Evolutionary conservation across 169 alveolate species (phyloP).

Genomic region (Theileria sp.): DNA sequence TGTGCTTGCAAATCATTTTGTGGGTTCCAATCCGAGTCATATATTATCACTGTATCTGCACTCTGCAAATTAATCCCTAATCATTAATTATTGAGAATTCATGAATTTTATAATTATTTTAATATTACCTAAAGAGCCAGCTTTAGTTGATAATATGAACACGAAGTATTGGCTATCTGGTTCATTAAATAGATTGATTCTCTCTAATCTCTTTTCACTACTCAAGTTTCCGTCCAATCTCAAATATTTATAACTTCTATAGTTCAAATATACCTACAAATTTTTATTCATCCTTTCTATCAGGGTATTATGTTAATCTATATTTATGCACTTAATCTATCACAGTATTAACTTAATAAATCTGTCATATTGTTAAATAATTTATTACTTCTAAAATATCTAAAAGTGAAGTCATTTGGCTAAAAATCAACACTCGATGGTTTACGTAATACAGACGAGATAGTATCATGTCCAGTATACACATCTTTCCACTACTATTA

Average conservation of each 20-base stretch:
- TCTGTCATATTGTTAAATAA: slow-evolving; percentile 53
- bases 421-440: slow-evolving; percentile 85
- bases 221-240: slow-evolving; percentile 94
- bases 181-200: slow-evolving; percentile 84
- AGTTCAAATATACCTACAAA: slow-evolving; percentile 78
- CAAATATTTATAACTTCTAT: slow-evolving; percentile 86
- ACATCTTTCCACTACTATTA: slow-evolving; percentile 85
- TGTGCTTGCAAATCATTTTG: slow-evolving; percentile 93
- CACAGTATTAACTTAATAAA: not conserved
- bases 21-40: slow-evolving; percentile 96
- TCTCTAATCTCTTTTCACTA: slow-evolving; percentile 88
- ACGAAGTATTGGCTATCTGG: slow-evolving; percentile 84
- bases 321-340: no score
- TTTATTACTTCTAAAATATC: slow-evolving; percentile 85
- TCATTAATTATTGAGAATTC: not conserved
- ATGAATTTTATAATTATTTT: slow-evolving; percentile 93
- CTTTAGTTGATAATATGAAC: slow-evolving; percentile 91
- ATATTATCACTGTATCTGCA: slow-evolving; percentile 95
- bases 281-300: slow-evolving; percentile 45
- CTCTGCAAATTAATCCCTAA: slow-evolving; percentile 90
- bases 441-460: slow-evolving; percentile 67
- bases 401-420: slow-evolving; percentile 88
- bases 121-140: slow-evolving; percentile 90
- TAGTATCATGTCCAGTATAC: slow-evolving; percentile 83
- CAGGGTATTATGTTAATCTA: no score